Percentiles rank a stretch among this genome's conserved stretches.
phyloP scores from a whole-genome alignment of 768 basidiomycete species.

The Lactifluus piperatus region DNA sequence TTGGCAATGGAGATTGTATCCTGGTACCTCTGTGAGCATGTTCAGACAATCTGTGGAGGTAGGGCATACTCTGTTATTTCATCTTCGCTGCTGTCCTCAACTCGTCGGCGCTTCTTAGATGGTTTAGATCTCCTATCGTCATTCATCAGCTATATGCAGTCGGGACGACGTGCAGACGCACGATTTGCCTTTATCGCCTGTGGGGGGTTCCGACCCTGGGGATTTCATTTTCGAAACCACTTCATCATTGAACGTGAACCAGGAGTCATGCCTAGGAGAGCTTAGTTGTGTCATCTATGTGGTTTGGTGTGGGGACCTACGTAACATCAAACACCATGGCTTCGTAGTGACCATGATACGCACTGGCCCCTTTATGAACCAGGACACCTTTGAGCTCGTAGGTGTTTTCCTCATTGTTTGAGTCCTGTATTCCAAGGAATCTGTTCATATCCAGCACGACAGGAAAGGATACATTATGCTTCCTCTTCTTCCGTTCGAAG shows the following conservation, averaged over 20 bases:
- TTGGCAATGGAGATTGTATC: constrained; percentile 9
- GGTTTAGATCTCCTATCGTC: constrained; percentile 10
- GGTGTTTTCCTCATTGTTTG: constrained; percentile 27
- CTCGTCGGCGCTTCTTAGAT: constrained; percentile 42
- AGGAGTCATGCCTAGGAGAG: constrained; percentile 46
- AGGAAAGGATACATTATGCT: constrained; percentile 75
- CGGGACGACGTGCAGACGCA: background rate
- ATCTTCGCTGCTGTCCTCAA: constrained; percentile 50
- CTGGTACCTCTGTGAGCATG: constrained; percentile 1
- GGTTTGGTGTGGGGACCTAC: constrained; percentile 35
- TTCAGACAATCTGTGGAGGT: background rate
- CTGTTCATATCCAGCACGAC: constrained; percentile 59
- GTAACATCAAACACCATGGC: constrained; percentile 68
- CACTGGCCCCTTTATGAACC: constrained; percentile 85
- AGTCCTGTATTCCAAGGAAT: constrained; percentile 34
- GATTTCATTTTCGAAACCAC: constrained; percentile 54
- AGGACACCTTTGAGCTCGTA: constrained; percentile 85
- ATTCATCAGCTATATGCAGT: background rate
- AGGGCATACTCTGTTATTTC: constrained; percentile 19
- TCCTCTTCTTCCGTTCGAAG: constrained; percentile 82
- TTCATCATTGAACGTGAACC: constrained; percentile 95
- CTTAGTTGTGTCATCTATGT: background rate
- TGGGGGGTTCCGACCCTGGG: constrained; percentile 36
- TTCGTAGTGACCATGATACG: constrained; percentile 86
- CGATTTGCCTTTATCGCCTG: constrained; percentile 23